phyloP scores from a whole-genome alignment of 176 grass and related monocot genomes.

The Alopecurus myosuroides region DNA sequence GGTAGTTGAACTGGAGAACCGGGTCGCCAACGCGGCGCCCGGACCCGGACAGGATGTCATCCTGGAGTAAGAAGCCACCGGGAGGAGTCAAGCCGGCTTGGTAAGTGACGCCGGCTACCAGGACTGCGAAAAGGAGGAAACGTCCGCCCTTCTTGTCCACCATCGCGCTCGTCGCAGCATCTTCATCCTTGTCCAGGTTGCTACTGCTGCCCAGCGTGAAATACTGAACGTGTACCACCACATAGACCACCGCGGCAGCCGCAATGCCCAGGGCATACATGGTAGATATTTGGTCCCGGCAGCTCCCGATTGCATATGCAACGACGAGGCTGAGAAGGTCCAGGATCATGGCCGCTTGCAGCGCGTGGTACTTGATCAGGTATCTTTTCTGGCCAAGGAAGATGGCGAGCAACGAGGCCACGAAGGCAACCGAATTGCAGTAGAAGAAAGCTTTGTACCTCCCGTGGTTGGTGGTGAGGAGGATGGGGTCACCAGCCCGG shows the following conservation, averaged over 20 bases:
- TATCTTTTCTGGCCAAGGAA: slow-evolving; percentile 5
- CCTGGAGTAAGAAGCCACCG: not conserved
- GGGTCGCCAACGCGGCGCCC: not conserved
- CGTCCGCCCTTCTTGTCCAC: not conserved
- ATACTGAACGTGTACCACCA: not conserved
- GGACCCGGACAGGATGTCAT: not conserved
- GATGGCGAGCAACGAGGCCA: slow-evolving; percentile 29
- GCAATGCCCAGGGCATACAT: not conserved
- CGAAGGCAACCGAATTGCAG: slow-evolving; percentile 38
- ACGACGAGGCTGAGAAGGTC: slow-evolving; percentile 28
- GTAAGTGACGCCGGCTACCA: slow-evolving; percentile 25
- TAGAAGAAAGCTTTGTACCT: slow-evolving; percentile 35
- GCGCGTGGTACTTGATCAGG: not conserved
- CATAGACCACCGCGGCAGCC: not conserved
- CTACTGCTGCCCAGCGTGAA: not conserved
- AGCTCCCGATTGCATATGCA: slow-evolving; percentile 14
- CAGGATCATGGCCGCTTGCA: slow-evolving; percentile 6
- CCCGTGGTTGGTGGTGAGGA: not conserved
- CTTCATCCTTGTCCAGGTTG: no score
- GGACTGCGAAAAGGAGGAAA: slow-evolving; percentile 18
- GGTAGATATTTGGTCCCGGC: not conserved
- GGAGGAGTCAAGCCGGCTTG: slow-evolving; percentile 38
- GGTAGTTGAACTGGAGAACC: not conserved
- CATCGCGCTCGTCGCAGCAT: no score
- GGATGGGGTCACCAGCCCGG: not conserved